These are phyloP conservation scores for Hyaloperonospora brassicae DNA, from an alignment of 352 stramenopile genomes.

Conservation along the genomic window DNA sequence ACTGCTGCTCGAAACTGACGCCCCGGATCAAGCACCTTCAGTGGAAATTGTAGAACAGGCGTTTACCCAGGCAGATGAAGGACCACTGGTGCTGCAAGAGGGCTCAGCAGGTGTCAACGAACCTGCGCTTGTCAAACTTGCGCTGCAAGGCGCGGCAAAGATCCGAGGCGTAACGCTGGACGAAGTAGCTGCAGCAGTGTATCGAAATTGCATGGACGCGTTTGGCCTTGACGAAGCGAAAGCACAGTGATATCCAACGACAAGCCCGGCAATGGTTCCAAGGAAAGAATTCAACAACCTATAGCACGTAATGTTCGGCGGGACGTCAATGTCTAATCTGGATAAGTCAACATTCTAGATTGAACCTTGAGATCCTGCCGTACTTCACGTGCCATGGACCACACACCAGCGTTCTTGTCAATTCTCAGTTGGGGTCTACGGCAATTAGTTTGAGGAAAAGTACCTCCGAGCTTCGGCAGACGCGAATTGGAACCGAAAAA, in stretches of 20 bases:
- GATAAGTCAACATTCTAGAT: no score
- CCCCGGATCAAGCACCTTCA: constrained; percentile 51
- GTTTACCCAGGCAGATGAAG: constrained; percentile 5
- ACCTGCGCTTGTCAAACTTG: constrained; percentile 42
- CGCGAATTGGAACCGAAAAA: no score
- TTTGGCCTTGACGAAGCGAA: constrained; percentile 24
- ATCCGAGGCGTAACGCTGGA: constrained; percentile 29
- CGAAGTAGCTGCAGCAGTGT: constrained; percentile 32
- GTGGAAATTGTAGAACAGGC: constrained; percentile 13
- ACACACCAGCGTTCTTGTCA: no score
- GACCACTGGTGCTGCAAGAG: constrained; percentile 16
- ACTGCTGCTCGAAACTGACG: constrained; percentile 67
- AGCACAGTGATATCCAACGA: constrained; percentile 4
- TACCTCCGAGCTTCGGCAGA: no score
- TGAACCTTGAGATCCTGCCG: no score
- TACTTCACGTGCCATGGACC: no score
- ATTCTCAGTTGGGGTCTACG: no score
- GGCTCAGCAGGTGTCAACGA: constrained; percentile 35
- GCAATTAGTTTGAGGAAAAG: no score
- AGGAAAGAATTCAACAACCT: no score
- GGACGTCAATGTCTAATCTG: no score
- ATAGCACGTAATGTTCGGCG: no score
- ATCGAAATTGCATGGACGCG: constrained; percentile 30
- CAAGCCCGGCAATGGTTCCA: no score
- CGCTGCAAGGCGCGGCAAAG: constrained; percentile 32